Percentiles rank a stretch among this genome's conserved stretches.
phyloP scores from a whole-genome alignment of 2,329 filamentous ascomycete species.

The Orbilia blumenaviensis region DNA sequence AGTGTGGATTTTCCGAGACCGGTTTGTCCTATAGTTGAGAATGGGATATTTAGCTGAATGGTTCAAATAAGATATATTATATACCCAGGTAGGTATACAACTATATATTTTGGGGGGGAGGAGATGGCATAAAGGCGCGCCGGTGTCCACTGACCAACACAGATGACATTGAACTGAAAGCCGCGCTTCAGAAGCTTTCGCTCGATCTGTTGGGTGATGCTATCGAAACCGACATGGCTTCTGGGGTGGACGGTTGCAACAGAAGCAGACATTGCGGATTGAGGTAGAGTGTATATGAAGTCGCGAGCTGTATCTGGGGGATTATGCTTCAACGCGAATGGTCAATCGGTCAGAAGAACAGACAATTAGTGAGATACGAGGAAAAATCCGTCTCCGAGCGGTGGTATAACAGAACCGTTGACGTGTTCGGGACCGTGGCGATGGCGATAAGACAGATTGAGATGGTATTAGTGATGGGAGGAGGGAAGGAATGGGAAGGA shows the following conservation, averaged over 20 bases:
- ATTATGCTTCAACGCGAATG: conserved; percentile 21
- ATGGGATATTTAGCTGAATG: neutral
- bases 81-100: neutral
- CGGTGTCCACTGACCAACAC: conserved; percentile 80
- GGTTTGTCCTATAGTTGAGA: conserved; percentile 78
- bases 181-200: conserved; percentile 99
- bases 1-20: conserved; percentile 98
- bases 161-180: conserved; percentile 99
- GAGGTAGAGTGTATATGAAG: neutral
- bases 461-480: conserved; percentile 57
- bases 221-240: conserved; percentile 99
- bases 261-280: conserved; percentile 35
- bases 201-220: conserved; percentile 99
- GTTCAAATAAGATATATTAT: neutral
- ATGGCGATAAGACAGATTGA: conserved; percentile 59
- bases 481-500: conserved; percentile 56
- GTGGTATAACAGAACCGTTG: neutral
- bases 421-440: conserved; percentile 61
- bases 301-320: conserved; percentile 14
- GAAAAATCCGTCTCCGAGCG: neutral
- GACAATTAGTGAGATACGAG: conserved; percentile 1
- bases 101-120: neutral
- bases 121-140: neutral
- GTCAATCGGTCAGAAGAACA: neutral
- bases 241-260: conserved; percentile 68